Percentiles rank a stretch among this genome's conserved stretches.
Evolutionary conservation across 495 filamentous ascomycete genomes (phyloP).

Genomic region (Aspergillus panamensis): DNA sequence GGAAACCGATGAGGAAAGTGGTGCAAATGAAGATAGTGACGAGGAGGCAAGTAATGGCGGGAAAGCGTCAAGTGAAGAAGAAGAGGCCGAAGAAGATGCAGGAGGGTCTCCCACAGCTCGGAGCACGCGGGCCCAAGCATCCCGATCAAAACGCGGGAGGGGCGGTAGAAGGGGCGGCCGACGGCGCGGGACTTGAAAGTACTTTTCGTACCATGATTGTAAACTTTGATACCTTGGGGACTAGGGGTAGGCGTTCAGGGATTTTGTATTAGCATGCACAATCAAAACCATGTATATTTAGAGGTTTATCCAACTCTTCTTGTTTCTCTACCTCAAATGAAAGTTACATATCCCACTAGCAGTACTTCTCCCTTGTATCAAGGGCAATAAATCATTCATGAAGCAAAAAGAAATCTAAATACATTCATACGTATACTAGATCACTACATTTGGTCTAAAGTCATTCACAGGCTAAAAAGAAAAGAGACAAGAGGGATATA

Average conservation of each 20-base stretch:
- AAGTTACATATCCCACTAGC: no score
- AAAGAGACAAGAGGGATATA: constrained; percentile 37
- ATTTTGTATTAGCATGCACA: not conserved
- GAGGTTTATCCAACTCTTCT: no score
- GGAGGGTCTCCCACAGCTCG: constrained; percentile 35
- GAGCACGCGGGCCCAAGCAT: constrained; percentile 40
- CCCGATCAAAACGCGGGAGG: constrained; percentile 38
- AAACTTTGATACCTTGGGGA: constrained; percentile 30
- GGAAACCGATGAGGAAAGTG: constrained; percentile 44
- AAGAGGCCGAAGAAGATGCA: constrained; percentile 39
- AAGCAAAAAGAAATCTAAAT: constrained; percentile 22
- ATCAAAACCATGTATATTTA: no score
- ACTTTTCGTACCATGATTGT: not conserved
- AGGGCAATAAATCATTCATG: not conserved
- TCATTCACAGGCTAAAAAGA: constrained; percentile 41
- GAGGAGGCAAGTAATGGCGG: constrained; percentile 33
- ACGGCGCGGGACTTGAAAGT: constrained; percentile 28
- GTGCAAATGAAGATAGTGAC: constrained; percentile 38
- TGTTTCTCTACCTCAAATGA: no score
- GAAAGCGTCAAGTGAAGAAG: constrained; percentile 30
- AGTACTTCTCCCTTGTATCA: not conserved
- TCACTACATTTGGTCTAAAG: constrained; percentile 44
- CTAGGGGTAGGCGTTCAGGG: constrained; percentile 20
- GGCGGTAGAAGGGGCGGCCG: constrained; percentile 36
- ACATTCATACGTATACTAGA: constrained; percentile 39